A percentile compares a stretch with the other conserved stretches of the same genome.
These are phyloP conservation scores for Cochlearia excelsa DNA, from an alignment of 345 rosid species.

Conservation along the genomic window DNA sequence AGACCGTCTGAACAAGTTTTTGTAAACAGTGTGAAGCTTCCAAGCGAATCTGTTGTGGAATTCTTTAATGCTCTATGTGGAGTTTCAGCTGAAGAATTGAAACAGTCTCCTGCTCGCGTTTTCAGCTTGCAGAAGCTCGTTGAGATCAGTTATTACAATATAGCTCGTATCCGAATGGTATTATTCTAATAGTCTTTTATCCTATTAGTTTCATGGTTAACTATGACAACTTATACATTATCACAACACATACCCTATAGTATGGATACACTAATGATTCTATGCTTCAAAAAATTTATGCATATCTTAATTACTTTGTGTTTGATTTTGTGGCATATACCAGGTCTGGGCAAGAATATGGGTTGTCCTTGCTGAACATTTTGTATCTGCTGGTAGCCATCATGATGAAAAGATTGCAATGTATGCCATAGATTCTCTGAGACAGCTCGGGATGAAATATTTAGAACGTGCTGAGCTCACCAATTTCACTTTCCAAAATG, in stretches of 20 bases:
- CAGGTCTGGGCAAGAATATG: slow-evolving; percentile 98
- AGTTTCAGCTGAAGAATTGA: slow-evolving; percentile 94
- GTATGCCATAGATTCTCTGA: slow-evolving; percentile 93
- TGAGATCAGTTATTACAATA: slow-evolving; percentile 98
- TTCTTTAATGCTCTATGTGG: slow-evolving; percentile 96
- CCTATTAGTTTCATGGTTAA: slow-evolving; percentile 24
- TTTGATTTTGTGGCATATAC: slow-evolving; percentile 32
- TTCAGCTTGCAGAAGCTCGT: slow-evolving; percentile 98
- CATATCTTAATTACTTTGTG: slow-evolving; percentile 8
- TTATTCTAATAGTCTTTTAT: slow-evolving; percentile 28
- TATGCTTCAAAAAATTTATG: neutral
- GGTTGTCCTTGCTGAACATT: slow-evolving; percentile 89
- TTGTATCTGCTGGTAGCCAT: slow-evolving; percentile 90
- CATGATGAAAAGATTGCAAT: slow-evolving; percentile 86
- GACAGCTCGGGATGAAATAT: slow-evolving; percentile 93
- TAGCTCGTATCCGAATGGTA: slow-evolving; percentile 98
- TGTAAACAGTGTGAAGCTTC: slow-evolving; percentile 83
- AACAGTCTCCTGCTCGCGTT: slow-evolving; percentile 96
- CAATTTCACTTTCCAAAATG: slow-evolving; percentile 91
- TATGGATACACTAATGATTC: slow-evolving; percentile 9
- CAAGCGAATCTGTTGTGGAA: slow-evolving; percentile 91
- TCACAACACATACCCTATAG: slow-evolving; percentile 13
- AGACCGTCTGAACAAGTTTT: slow-evolving; percentile 94
- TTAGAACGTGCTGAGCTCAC: slow-evolving; percentile 87
- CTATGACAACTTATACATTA: slow-evolving; percentile 9